Evolutionary conservation across 2,329 filamentous ascomycete genomes (phyloP).

Genomic region (Capronia americana): DNA sequence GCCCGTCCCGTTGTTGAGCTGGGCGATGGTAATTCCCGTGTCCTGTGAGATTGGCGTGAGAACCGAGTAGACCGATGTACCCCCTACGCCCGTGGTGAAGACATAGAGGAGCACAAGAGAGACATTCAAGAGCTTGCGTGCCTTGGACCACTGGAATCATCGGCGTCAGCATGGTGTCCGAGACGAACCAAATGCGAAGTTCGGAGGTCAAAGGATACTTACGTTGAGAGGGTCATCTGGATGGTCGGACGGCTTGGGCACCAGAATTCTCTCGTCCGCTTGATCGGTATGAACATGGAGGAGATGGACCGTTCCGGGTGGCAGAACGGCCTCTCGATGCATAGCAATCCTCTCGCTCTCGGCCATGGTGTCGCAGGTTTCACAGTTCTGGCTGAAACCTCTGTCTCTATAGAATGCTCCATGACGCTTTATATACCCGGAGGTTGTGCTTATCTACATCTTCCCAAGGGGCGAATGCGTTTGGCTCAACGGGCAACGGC

Average conservation of each 20-base stretch:
- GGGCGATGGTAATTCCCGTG: constrained; percentile 50
- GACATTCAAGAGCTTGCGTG: constrained; percentile 24
- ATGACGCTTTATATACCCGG: no score
- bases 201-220: constrained; percentile 44
- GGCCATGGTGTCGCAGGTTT: no score
- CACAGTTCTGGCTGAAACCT: no score
- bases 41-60: constrained; percentile 49
- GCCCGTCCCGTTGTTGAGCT: constrained; percentile 57
- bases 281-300: no score
- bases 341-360: no score
- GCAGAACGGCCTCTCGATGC: no score
- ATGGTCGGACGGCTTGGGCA: constrained; percentile 47
- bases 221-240: constrained; percentile 49
- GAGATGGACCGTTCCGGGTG: no score
- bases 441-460: no score
- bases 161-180: constrained; percentile 40
- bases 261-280: constrained; percentile 43
- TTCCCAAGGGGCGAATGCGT: no score
- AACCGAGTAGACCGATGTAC: constrained; percentile 44
- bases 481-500: no score
- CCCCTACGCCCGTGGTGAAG: constrained; percentile 36
- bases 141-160: not conserved
- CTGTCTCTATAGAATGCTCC: no score
- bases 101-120: constrained; percentile 45
- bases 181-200: constrained; percentile 40